Evolutionary conservation across 176 grass and related monocot genomes (phyloP), one percentile per base, ranked within the genome.

Genomic region (Oryza glumipatula): DNA sequence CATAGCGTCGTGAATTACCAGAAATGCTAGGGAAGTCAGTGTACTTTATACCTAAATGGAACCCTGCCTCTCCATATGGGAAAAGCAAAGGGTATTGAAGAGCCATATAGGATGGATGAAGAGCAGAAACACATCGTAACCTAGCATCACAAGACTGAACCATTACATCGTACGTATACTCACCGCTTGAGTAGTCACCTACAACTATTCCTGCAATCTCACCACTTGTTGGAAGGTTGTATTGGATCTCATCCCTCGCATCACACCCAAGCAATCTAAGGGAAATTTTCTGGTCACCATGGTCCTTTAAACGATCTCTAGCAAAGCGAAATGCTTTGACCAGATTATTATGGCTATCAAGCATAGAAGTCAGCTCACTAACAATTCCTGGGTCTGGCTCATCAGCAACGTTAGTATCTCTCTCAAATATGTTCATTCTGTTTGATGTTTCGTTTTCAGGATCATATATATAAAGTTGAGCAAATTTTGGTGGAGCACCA

Each of bases 381-480:
- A 23, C 2, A 23, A 17, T 64, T 22, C 11, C 1, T 26, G 9
- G 60, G 10, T 64, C 60, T 23, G 60, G n/a, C 1, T 16, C 58
- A n/a, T 63, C 14, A 0, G 7, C 21, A 10, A 3, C 44, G 11
- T 46, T 46, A 46, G 44, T 0, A 46, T 46, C 44, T 11, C 44
- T 46, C 2, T 46, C 44, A 46, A 46, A 64, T 24, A 64, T 24
- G 60, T 2, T 11, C 10, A 11, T 7, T 11, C 60, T 64, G 4
- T 64, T 64, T 22, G 6, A 6, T n/a, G 6, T 32, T 60, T 73
- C 24, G 1, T 73, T 24, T 9, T 67, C 1, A 21, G n/a, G 19
- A 36, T 73, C 44, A n/a, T 73, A 58, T 14, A 74, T 45, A 9
- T 83, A 83, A 0, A 83, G 38, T 5, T 83, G 67, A 0, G 80